Evolutionary conservation across 179 eudicot genomes (phyloP), one percentile per base, ranked within the genome.

Genomic region (Patellifolia procumbens): DNA sequence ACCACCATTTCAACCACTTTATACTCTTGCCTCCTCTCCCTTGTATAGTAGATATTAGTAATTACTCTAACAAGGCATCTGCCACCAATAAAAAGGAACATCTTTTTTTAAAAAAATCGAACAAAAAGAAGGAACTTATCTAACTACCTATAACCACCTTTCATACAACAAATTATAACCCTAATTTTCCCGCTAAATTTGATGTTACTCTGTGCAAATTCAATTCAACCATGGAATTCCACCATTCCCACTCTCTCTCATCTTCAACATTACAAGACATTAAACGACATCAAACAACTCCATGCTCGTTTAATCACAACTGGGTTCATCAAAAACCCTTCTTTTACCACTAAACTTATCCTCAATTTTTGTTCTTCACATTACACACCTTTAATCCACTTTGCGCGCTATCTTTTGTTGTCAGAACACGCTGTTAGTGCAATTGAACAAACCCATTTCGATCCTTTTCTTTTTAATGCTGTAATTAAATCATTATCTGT

Each of bases 381-480:
- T 7, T 80, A 72, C 79, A 45, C 75, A 22, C 85, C 86, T 62
- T 78, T 85, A 9, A 59, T 84, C 26, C 75, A 85, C 31, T 91
- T 91, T 62, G 92, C 94, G 19, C 82, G 89, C 17, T 72, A 73
- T 74, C 82, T 91, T 26, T 87, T 90, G 76, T 63, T 87, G 1
- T 78, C 88, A 0, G 78, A 79, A 19, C 76, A 78, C 32, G 61
- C 74, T 4, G 0, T 59, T 31, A 12, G 32, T 43, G 52, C 46
- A 12, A 45, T 16, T 1, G 8, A 45, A 24, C n/a, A 65, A 19
- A 64, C 73, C 68, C 55, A 46, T 5, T 72, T 74, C 2, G 89
- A 88, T 71, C 91, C 97, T 26, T 89, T 86, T 70, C 81, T 88
- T 13, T 92, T 93, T 88, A 92, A 92, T 64, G 84, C 86, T 1